A percentile compares a stretch with the other conserved stretches of the same genome.
Evolutionary conservation across 2,329 filamentous ascomycete species (phyloP).

Genomic region (Coniella lustricola): DNA sequence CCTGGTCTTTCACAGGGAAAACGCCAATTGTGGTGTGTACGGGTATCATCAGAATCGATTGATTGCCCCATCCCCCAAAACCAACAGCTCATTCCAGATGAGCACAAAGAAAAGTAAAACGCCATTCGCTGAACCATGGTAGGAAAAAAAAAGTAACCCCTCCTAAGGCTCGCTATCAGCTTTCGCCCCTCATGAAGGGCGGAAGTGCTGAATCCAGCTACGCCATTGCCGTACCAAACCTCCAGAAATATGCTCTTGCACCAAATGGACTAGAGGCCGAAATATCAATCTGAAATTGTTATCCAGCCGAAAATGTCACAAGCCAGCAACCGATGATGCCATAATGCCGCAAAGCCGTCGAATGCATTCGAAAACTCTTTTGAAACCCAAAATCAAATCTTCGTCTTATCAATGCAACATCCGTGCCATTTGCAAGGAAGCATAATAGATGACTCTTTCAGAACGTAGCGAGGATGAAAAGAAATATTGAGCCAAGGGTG

Average conservation of each 20-base stretch:
- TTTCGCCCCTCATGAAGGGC: slow-evolving; percentile 1
- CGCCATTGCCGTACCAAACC: slow-evolving; percentile 6
- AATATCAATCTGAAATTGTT: slow-evolving; percentile 5
- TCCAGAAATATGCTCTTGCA: slow-evolving; percentile 6
- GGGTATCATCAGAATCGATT: slow-evolving; percentile 13
- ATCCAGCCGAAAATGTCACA: slow-evolving; percentile 11
- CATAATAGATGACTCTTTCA: slow-evolving; percentile 1
- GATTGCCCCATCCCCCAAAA: slow-evolving; percentile 6
- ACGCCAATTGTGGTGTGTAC: slow-evolving; percentile 8
- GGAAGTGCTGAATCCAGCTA: slow-evolving; percentile 1
- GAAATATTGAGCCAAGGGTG: neutral
- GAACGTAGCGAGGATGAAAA: neutral
- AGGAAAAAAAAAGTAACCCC: slow-evolving; percentile 8
- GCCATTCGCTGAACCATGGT: slow-evolving; percentile 11
- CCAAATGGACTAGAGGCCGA: neutral
- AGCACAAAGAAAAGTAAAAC: slow-evolving; percentile 5
- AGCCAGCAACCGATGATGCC: slow-evolving; percentile 5
- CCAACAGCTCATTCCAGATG: slow-evolving; percentile 13
- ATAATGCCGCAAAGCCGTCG: slow-evolving; percentile 8
- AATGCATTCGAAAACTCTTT: slow-evolving; percentile 11
- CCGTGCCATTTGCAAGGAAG: slow-evolving; percentile 6
- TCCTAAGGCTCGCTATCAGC: slow-evolving; percentile 3
- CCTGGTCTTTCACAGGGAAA: neutral
- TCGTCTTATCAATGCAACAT: slow-evolving; percentile 12
- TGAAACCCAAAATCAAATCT: slow-evolving; percentile 1